phyloP scores from a whole-genome alignment of 2,329 filamentous ascomycete species.

The Penicillium fuscoglaucum region DNA sequence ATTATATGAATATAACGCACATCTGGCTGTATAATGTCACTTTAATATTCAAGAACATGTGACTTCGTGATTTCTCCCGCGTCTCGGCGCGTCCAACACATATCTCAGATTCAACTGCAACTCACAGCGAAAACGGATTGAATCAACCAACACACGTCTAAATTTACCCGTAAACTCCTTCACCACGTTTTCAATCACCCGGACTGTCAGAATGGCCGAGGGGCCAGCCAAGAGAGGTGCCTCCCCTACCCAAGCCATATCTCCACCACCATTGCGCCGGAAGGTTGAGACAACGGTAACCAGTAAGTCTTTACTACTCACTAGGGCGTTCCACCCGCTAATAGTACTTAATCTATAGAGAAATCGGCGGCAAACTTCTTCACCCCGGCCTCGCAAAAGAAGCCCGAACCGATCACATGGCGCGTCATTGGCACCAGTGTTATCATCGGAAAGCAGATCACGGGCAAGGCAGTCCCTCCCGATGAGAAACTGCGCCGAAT shows the following conservation, averaged over 20 bases:
- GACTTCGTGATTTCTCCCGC: conserved; percentile 39
- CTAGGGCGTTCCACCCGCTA: not conserved
- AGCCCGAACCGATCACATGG: conserved; percentile 74
- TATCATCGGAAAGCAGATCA: conserved; percentile 71
- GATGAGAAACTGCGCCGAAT: conserved; percentile 33
- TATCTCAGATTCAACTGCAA: conserved; percentile 2
- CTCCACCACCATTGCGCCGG: conserved; percentile 59
- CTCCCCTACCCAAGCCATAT: conserved; percentile 48
- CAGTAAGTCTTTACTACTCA: conserved; percentile 41
- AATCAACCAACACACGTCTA: not conserved
- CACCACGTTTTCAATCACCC: conserved; percentile 18
- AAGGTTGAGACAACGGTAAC: conserved; percentile 57
- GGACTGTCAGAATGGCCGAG: conserved; percentile 30
- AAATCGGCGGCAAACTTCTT: conserved; percentile 79
- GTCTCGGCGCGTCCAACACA: conserved; percentile 27
- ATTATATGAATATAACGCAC: not conserved
- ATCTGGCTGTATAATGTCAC: not conserved
- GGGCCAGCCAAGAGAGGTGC: conserved; percentile 37
- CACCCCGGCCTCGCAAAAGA: conserved; percentile 80
- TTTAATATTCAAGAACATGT: conserved; percentile 32
- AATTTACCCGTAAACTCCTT: not conserved
- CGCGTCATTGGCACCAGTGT: conserved; percentile 65
- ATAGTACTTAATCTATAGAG: conserved; percentile 24
- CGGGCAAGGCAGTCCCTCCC: conserved; percentile 27
- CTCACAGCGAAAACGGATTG: not conserved